Base-by-base conservation (phyloP, 2,329 filamentous ascomycete genomes). In the Apiospora saccharicola region DNA sequence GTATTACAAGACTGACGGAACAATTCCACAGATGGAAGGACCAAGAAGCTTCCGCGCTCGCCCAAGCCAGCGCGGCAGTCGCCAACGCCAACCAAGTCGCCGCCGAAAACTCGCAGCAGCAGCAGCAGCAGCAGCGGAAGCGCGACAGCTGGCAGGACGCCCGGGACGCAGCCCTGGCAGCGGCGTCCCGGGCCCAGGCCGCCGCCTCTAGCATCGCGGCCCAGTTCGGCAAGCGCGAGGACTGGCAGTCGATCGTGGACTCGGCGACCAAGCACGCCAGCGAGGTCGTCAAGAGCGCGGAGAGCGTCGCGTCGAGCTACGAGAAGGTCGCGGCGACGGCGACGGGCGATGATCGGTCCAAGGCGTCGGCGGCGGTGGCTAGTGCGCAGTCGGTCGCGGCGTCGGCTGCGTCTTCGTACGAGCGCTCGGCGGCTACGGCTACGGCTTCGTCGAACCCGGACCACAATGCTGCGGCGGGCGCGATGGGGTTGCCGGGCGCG, bases 251-350 rank as follows among this genome's bases (percentile, higher is more conserved):
- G 5, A 64, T 74, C n/a, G 76, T 72, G 34, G 71, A 64, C 68
- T 75, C 75, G 34, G 75, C 74, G 44, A 70, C 75, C 47, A 74
- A 74, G 49, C 53, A 74, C 34, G 75, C 69, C 14, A 69, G 67
- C 26, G 71, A 71, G 14, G 72, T 49, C 47, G 37, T 71, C 34
- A 47, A 67, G 8, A 77, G 76, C 49, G 75, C 76, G 3, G 51
- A 76, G 72, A 76, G 74, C 70, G 74, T 77, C n/a, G 75, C 74
- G 7, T 72, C 76, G 12, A 77, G 76, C 3, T 76, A 76, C 16
- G 76, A 76, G 8, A 74, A 74, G 43, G 71, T 41, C 4, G 74
- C 57, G 41, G 64, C 43, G 2, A 73, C 74, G 2, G 71, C 71
- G 12, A 75, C 75, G 22, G 74, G 73, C 3, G 75, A 75, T 1